Base-by-base conservation (phyloP, 2,329 filamentous ascomycete genomes). In the Dactylellina sp. region DNA sequence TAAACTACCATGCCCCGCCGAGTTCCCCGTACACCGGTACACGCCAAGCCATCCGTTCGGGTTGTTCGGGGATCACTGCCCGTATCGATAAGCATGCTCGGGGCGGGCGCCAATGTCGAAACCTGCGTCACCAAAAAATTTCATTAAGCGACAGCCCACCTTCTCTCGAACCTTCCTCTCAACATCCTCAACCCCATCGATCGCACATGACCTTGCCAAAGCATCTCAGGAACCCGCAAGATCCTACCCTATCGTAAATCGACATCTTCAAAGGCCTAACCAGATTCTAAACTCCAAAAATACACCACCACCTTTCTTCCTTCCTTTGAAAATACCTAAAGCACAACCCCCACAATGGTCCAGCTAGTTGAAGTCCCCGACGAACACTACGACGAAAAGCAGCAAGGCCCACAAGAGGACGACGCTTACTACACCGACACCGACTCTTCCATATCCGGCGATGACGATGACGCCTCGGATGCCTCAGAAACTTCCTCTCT, bases 321-420 rank as follows among this genome's bases (percentile, higher is more conserved):
- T 28, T 7, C 24, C 24, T 11, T 1, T 28, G 6, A 60, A 11
- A 7, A 32, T 16, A 39, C 3, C 14, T 39, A 40, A 16, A 28
- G 40, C 14, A 53, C 37, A 42, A 25, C 18, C 40, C 12, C 68
- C 83, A 89, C 82, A 79, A 97, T 98, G 94, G 94, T 98, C 83
- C 92, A 94, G 84, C 91, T 98, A 81, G 91, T 92, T 81, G 94
- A 98, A 86, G 94, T 98, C 80, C 90, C 96, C 81, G 94, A 98
- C 82, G 93, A 97, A 86, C 91, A 96, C 83, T 96, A 97, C 85
- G 86, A 90, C 83, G 85, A 87, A 82, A 84, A 86, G 78, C 89
- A 90, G 82, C 84, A 86, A 78, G 89, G 90, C 80, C 83, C 88
- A 75, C 87, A 89, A 72, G 89, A 93, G 78, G 90, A 95, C 46